Conservation (phyloP, 441 rosid genomes). For the Pelargonium australe region DNA sequence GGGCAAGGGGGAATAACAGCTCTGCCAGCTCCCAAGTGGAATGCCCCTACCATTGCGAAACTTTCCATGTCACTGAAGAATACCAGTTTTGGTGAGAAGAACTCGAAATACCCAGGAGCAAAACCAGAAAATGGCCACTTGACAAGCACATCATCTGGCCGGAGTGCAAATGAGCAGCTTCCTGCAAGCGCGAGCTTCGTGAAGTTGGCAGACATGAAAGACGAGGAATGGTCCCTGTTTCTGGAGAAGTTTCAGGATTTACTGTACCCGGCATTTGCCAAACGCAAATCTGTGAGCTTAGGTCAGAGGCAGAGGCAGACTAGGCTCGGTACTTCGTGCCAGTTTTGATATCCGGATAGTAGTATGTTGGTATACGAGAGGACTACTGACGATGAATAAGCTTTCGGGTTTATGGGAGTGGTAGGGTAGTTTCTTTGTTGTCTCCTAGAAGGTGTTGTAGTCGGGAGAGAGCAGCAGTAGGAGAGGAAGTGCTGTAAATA, state of each 20-base stretch:
- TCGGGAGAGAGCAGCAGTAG: too few species aligned
- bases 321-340: not conserved
- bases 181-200: not conserved
- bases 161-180: not conserved
- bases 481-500: not conserved
- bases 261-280: constrained; percentile 1
- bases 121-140: not conserved
- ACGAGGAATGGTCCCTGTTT: constrained; percentile 2
- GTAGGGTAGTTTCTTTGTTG: not conserved
- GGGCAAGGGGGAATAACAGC: not conserved
- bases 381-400: not conserved
- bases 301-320: not conserved
- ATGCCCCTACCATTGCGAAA: not conserved
- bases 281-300: constrained; percentile 1
- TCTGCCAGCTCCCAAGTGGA: not conserved
- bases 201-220: not conserved
- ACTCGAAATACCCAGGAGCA: not conserved
- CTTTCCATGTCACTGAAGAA: not conserved
- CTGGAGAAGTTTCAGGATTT: not conserved
- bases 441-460: too few species aligned
- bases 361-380: too few species aligned
- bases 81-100: not conserved
- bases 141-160: not conserved
- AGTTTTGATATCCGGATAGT: not conserved
- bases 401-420: not conserved